Percentiles rank a stretch among this genome's conserved stretches.
These are phyloP conservation scores for Acacia melanoxylon DNA, from an alignment of 306 rosid genomes.

Conservation along the genomic window DNA sequence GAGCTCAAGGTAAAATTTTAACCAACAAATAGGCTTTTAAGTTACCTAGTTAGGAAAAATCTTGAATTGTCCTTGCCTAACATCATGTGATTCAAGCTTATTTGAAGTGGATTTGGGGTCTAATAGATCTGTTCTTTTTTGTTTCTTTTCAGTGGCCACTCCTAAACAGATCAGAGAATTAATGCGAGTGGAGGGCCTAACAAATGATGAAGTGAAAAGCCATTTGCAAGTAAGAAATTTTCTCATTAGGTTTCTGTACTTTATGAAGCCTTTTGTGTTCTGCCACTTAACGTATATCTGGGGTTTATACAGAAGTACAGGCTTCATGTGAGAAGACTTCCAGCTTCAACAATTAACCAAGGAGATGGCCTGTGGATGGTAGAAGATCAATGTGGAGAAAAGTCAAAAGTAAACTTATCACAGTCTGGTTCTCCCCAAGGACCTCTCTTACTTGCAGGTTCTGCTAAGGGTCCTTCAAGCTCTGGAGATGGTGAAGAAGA, in stretches of 20 bases:
- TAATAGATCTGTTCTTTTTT: background rate
- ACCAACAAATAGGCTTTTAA: background rate
- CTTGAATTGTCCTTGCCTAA: background rate
- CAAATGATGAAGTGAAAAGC: slow-evolving; percentile 97
- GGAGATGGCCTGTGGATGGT: slow-evolving; percentile 45
- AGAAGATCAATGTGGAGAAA: slow-evolving; percentile 50
- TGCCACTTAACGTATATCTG: background rate
- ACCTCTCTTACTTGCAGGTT: slow-evolving; percentile 54
- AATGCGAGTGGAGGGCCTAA: slow-evolving; percentile 82
- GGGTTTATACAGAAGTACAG: slow-evolving; percentile 73
- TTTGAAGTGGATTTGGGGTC: background rate
- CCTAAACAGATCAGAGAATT: slow-evolving; percentile 94
- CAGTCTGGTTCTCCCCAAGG: slow-evolving; percentile 76
- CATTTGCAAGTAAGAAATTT: slow-evolving; percentile 71
- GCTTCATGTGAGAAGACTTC: slow-evolving; percentile 69
- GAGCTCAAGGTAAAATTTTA: slow-evolving; percentile 64
- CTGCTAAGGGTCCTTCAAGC: slow-evolving; percentile 57
- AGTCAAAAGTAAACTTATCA: slow-evolving; percentile 45
- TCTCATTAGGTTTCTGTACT: background rate
- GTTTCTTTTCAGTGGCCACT: slow-evolving; percentile 61
- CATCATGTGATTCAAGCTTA: background rate
- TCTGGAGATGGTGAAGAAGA: slow-evolving; percentile 70
- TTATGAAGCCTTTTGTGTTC: background rate
- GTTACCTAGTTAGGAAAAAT: background rate
- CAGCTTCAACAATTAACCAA: slow-evolving; percentile 40